Evolutionary conservation across 495 filamentous ascomycete species (phyloP).

Genomic region (Penicillium flavigenum): DNA sequence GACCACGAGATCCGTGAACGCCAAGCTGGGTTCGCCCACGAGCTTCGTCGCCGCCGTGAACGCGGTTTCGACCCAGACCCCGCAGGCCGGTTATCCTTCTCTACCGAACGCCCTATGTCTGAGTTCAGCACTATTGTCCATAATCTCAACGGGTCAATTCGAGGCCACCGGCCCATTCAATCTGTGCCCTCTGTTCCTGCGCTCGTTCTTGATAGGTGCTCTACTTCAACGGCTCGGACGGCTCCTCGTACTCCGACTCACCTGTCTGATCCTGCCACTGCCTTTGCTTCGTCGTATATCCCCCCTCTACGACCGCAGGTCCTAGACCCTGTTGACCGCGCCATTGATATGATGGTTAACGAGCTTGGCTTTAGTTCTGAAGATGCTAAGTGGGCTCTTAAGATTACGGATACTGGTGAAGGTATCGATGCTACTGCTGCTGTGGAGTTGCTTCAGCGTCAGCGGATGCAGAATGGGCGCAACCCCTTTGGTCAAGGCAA

Average conservation of each 20-base stretch:
- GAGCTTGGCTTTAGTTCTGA: conserved; percentile 49
- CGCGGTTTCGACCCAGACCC: conserved; percentile 26
- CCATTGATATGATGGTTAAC: conserved; percentile 47
- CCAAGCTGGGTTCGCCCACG: conserved; percentile 37
- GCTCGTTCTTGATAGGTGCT: conserved; percentile 16
- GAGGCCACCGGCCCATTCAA: conserved; percentile 15
- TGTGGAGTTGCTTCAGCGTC: conserved; percentile 42
- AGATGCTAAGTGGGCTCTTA: conserved; percentile 53
- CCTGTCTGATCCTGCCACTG: neutral
- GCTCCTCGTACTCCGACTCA: conserved; percentile 18
- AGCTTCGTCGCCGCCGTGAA: conserved; percentile 21
- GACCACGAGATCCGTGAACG: conserved; percentile 33
- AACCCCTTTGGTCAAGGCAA: conserved; percentile 22
- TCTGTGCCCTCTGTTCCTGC: conserved; percentile 20
- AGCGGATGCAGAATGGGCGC: conserved; percentile 35
- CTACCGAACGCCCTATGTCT: conserved; percentile 49
- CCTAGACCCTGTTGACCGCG: conserved; percentile 53
- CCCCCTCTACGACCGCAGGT: conserved; percentile 39
- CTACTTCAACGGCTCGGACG: conserved; percentile 16
- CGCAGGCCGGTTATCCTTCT: conserved; percentile 32
- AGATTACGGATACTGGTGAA: conserved; percentile 53
- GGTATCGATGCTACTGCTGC: conserved; percentile 49
- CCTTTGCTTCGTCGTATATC: neutral
- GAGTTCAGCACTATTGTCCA: conserved; percentile 42
- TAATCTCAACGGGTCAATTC: conserved; percentile 26